Evolutionary conservation across 345 rosid genomes (phyloP).

Genomic region (Pugionium cornutum): DNA sequence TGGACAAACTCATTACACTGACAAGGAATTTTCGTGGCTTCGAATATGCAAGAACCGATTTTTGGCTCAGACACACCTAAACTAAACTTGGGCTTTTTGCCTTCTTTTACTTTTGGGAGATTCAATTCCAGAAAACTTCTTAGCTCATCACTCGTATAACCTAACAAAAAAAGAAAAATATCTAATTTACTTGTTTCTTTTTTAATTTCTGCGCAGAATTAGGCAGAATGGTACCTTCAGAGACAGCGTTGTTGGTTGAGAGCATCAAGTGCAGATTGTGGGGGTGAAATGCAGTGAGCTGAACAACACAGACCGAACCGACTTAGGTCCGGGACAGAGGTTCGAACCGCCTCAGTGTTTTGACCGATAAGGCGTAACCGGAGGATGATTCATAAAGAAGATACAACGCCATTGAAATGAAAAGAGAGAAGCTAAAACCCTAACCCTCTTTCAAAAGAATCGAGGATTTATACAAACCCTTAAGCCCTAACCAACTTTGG

Average conservation of each 20-base stretch:
- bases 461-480: background rate
- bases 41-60: slow-evolving; percentile 73
- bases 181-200: background rate
- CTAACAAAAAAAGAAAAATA: slow-evolving; percentile 5
- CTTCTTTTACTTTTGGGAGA: slow-evolving; percentile 82
- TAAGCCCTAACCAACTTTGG: background rate
- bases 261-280: slow-evolving; percentile 59
- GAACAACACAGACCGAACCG: slow-evolving; percentile 65
- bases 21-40: slow-evolving; percentile 70
- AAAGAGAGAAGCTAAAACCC: background rate
- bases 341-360: slow-evolving; percentile 67
- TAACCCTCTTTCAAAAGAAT: background rate
- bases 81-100: slow-evolving; percentile 68
- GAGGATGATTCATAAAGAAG: slow-evolving; percentile 63
- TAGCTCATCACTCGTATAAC: slow-evolving; percentile 74
- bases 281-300: slow-evolving; percentile 69
- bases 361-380: slow-evolving; percentile 71
- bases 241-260: slow-evolving; percentile 71
- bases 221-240: slow-evolving; percentile 52
- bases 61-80: slow-evolving; percentile 84
- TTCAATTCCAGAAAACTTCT: slow-evolving; percentile 76
- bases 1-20: slow-evolving; percentile 75
- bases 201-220: background rate
- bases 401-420: slow-evolving; percentile 48
- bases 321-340: slow-evolving; percentile 59